phyloP scores from a whole-genome alignment of 768 basidiomycete species.

The Lactarius hengduanensis region DNA sequence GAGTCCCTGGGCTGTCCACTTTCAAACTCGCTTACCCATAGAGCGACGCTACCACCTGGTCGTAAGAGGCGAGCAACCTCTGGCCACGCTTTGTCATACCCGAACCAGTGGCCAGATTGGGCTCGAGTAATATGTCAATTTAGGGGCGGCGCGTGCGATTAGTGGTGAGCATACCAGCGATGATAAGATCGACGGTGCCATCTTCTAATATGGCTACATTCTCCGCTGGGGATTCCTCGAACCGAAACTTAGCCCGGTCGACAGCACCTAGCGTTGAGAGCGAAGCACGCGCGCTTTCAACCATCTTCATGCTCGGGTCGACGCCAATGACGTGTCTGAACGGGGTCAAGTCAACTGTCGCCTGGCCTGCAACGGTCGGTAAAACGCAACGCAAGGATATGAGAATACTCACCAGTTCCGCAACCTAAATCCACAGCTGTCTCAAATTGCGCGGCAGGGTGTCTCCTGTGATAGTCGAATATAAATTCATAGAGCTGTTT shows the following conservation, averaged over 20 bases:
- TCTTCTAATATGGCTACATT: conserved; percentile 49
- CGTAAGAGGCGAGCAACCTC: conserved; percentile 61
- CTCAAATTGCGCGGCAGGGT: conserved; percentile 44
- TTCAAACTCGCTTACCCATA: conserved; percentile 54
- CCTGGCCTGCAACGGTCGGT: conserved; percentile 52
- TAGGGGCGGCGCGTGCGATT: background rate
- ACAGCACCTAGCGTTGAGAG: conserved; percentile 56
- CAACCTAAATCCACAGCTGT: conserved; percentile 76
- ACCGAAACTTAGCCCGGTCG: conserved; percentile 35
- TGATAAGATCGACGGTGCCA: conserved; percentile 60
- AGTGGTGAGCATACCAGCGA: conserved; percentile 49
- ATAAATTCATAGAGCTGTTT: conserved; percentile 59
- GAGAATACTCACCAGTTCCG: conserved; percentile 61
- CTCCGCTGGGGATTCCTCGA: conserved; percentile 50
- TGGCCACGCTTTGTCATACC: conserved; percentile 69
- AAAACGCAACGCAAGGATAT: background rate
- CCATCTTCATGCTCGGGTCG: conserved; percentile 77
- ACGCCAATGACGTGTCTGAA: conserved; percentile 66
- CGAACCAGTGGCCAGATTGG: conserved; percentile 82
- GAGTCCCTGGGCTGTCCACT: background rate
- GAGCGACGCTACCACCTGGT: conserved; percentile 63
- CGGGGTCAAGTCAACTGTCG: conserved; percentile 53
- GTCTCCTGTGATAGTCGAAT: conserved; percentile 52
- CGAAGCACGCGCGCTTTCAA: conserved; percentile 38
- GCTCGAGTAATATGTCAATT: conserved; percentile 41